Conservation (phyloP, 129 eudicot species). For the Ambrosia trifida region DNA sequence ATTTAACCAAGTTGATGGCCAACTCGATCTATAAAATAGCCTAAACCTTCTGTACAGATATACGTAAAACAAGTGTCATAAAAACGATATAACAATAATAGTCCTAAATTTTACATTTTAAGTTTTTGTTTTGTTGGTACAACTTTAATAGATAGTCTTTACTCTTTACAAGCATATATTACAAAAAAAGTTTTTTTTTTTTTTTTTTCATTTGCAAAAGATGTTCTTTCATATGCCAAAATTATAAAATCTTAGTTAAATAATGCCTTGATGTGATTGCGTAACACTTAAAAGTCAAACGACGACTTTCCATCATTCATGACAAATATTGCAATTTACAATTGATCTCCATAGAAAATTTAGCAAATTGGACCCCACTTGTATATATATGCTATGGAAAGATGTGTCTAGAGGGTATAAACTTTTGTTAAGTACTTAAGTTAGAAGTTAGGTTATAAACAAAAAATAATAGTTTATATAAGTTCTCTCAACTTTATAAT, state of each 20-base stretch:
- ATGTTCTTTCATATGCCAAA: neutral
- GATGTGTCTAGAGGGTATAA: neutral
- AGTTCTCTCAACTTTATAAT: too few species aligned
- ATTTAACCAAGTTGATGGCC: too few species aligned
- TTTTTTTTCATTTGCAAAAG: neutral
- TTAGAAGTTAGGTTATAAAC: too few species aligned
- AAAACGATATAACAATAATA: too few species aligned
- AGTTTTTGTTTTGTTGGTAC: too few species aligned
- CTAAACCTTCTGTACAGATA: too few species aligned
- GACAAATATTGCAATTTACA: neutral
- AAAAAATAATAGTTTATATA: too few species aligned
- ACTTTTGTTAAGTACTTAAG: neutral
- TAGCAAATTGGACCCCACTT: neutral
- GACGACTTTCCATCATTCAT: neutral
- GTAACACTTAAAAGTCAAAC: neutral
- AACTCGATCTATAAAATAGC: too few species aligned
- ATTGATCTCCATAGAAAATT: neutral
- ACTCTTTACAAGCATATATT: too few species aligned
- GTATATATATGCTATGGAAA: neutral
- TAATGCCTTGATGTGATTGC: neutral
- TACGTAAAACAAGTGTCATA: too few species aligned
- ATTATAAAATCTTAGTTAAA: neutral
- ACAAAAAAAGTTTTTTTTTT: neutral
- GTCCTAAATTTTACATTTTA: too few species aligned
- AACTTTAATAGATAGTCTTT: neutral